Evolutionary conservation across 2,329 filamentous ascomycete genomes (phyloP).

Genomic region (Colletotrichum neosansevieriae): DNA sequence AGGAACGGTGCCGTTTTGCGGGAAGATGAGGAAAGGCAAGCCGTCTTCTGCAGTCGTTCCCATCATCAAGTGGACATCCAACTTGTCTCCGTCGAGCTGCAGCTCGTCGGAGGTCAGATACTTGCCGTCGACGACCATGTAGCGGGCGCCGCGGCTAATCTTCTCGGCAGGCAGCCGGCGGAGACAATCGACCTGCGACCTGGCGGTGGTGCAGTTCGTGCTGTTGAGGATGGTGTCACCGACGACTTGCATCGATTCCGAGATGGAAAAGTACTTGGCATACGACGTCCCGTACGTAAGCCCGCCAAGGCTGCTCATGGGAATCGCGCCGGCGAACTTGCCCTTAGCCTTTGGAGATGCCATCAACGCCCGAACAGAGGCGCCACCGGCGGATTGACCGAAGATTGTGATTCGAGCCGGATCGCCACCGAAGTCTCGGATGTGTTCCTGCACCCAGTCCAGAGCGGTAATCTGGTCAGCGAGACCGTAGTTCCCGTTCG

Average conservation of each 20-base stretch:
- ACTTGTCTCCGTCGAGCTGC: conserved; percentile 58
- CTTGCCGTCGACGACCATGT: conserved; percentile 69
- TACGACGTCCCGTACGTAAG: conserved; percentile 68
- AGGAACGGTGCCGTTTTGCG: conserved; percentile 49
- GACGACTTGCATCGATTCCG: conserved; percentile 60
- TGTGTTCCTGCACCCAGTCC: conserved; percentile 64
- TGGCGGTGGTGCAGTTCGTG: conserved; percentile 63
- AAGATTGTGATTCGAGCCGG: conserved; percentile 68
- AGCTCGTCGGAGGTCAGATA: conserved; percentile 63
- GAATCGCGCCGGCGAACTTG: conserved; percentile 62
- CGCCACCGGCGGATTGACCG: conserved; percentile 66
- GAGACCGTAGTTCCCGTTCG: conserved; percentile 63
- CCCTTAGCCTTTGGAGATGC: conserved; percentile 60
- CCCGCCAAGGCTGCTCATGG: conserved; percentile 55
- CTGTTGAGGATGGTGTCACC: conserved; percentile 64
- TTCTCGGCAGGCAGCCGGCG: conserved; percentile 57
- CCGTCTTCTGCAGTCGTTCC: conserved; percentile 67
- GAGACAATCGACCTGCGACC: conserved; percentile 65
- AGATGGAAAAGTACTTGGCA: conserved; percentile 68
- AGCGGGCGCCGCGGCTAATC: conserved; percentile 58
- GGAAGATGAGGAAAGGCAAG: conserved; percentile 62
- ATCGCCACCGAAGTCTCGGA: conserved; percentile 67
- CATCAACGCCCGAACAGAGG: conserved; percentile 63
- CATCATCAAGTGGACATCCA: conserved; percentile 67
- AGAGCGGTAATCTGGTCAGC: conserved; percentile 62